Conservation (phyloP, 768 basidiomycete species). For the Lactifluus rugatus region DNA sequence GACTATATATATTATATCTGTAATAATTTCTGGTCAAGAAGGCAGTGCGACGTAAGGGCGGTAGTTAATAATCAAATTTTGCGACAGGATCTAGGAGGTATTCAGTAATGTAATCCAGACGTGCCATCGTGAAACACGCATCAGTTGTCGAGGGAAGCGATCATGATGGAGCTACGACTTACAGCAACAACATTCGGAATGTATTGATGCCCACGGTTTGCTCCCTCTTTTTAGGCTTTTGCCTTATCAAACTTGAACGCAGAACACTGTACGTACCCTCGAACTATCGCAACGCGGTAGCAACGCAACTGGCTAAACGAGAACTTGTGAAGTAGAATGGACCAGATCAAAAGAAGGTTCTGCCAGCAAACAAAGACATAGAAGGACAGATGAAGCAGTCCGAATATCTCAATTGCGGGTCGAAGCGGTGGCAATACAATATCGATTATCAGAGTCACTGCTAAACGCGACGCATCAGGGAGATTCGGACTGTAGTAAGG, state of each 20-base stretch:
- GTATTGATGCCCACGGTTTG: background rate
- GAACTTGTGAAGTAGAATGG: background rate
- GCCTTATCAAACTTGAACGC: background rate
- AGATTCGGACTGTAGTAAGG: background rate
- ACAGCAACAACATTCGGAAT: background rate
- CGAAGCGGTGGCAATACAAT: no score
- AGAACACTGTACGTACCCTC: background rate
- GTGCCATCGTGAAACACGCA: background rate
- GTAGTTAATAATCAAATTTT: no score
- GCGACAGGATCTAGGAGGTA: no score
- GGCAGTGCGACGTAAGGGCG: no score
- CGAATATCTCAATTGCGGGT: background rate
- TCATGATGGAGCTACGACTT: background rate
- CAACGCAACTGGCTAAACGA: background rate
- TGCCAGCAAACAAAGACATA: background rate
- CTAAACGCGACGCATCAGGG: background rate
- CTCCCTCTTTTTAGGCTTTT: background rate
- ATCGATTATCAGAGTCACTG: background rate
- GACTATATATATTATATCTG: background rate
- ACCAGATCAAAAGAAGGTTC: background rate
- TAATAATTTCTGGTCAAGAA: no score
- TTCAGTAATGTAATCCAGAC: background rate
- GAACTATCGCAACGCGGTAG: background rate
- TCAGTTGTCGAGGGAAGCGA: background rate
- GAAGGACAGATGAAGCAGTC: background rate